Evolutionary conservation across 2,329 filamentous ascomycete species (phyloP).

Genomic region (Scytalidium sp.): DNA sequence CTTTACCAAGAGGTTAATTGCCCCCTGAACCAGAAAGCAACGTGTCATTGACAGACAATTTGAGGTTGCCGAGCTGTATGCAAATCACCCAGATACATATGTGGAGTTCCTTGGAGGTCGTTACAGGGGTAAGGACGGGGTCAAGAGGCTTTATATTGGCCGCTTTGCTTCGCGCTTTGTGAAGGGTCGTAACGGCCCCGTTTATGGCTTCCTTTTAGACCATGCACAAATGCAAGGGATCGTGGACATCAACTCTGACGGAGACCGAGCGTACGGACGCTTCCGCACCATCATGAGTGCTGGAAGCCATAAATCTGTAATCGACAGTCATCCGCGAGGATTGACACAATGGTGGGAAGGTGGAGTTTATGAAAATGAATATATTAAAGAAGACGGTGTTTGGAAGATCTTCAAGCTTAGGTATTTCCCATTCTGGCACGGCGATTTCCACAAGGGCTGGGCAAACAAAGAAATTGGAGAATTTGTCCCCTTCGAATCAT

Average conservation of each 20-base stretch:
- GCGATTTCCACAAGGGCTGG: conserved; percentile 51
- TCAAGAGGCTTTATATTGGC: conserved; percentile 48
- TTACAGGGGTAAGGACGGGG: conserved; percentile 48
- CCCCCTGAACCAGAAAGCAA: conserved; percentile 1
- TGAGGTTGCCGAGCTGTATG: conserved; percentile 46
- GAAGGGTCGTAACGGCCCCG: conserved; percentile 51
- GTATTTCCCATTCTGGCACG: conserved; percentile 58
- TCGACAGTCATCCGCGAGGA: conserved; percentile 47
- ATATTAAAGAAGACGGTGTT: conserved; percentile 50
- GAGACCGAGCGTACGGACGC: conserved; percentile 46
- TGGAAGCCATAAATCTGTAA: conserved; percentile 49
- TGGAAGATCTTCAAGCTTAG: conserved; percentile 53
- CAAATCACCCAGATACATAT: conserved; percentile 49
- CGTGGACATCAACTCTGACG: conserved; percentile 44
- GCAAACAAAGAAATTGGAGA: conserved; percentile 46
- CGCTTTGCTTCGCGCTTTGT: conserved; percentile 50
- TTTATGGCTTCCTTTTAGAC: conserved; percentile 54
- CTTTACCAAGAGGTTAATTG: conserved; percentile 49
- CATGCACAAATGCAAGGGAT: conserved; percentile 57
- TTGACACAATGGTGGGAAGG: conserved; percentile 57
- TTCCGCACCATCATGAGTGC: conserved; percentile 55
- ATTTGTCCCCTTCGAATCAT: conserved; percentile 48
- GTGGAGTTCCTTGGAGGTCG: conserved; percentile 54
- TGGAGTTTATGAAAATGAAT: conserved; percentile 57
- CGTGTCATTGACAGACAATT: conserved; percentile 1